Base-by-base conservation (phyloP, 148 eudicot species). In the Selenicereus undatus region DNA sequence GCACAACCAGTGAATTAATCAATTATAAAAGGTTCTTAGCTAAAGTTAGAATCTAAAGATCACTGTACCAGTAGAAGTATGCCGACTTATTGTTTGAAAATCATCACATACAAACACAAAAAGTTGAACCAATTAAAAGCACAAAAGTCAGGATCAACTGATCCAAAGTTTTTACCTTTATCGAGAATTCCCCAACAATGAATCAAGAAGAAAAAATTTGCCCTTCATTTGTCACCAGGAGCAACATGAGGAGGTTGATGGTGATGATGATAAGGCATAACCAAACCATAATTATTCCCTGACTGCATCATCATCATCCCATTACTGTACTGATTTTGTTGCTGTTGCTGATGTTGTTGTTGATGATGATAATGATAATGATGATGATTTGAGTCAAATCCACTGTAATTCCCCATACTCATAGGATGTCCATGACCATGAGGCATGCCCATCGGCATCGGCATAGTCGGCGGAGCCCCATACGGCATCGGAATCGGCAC, bases 321-420 rank as follows among this genome's bases (percentile, higher is more conserved):
- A 54, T 71, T 71, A 79, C 64, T 69, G 48, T 35, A 71, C 32
- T 71, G 75, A 30, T 52, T 66, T 26, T 64, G 27, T n/a, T 64
- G 68, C 72, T 30, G 30, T 24, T 65, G 70, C 8, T 65, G 70
- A 1, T 65, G 70, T 1, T 26, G 65, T 8, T 48, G 24, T 13
- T 62, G 27, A 8, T 60, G 26, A 62, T 77, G n/a, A 26, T 77
- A 14, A 65, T 78, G 45, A 70, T 69, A 35, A 79, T 79, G n/a
- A 69, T 50, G 43, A 70, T 79, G 43, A 66, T 45, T 42, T 16
- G 54, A 32, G 27, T 50, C 74, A 69, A 69, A 71, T 11, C 68
- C 81, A 71, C 24, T 71, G 17, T 20, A 78, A 78, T 69, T 60
- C 70, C 48, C 71, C 77, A 80, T 80, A 0, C 82, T 48, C 81